Conservation (phyloP, 2,329 filamentous ascomycete species). For the Colletotrichum musicola region DNA sequence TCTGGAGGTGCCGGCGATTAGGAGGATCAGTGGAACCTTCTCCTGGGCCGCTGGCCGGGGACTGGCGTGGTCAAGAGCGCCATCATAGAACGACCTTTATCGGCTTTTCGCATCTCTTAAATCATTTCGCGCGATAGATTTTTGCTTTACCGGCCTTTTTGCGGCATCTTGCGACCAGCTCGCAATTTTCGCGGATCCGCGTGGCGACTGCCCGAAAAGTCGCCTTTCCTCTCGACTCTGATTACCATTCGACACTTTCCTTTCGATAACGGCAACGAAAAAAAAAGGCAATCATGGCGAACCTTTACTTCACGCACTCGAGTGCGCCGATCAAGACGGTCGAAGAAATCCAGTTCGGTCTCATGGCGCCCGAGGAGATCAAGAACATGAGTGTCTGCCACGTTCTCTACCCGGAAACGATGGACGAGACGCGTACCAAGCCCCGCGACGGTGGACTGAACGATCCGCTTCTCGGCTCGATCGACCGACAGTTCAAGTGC, state of each 20-base stretch:
- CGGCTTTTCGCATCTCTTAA: constrained; percentile 49
- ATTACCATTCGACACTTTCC: constrained; percentile 20
- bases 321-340: constrained; percentile 97
- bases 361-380: constrained; percentile 98
- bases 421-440: constrained; percentile 94
- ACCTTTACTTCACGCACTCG: constrained; percentile 90
- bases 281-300: constrained; percentile 80
- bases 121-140: constrained; percentile 43
- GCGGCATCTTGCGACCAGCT: constrained; percentile 38
- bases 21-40: constrained; percentile 59
- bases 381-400: constrained; percentile 98
- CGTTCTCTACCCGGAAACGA: constrained; percentile 98
- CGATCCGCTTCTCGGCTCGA: constrained; percentile 94
- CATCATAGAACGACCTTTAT: constrained; percentile 53
- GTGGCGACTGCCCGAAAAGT: constrained; percentile 28
- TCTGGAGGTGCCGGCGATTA: constrained; percentile 57
- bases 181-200: constrained; percentile 43
- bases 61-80: constrained; percentile 57
- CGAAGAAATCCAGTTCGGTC: constrained; percentile 98
- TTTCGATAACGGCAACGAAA: constrained; percentile 39
- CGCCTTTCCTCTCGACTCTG: constrained; percentile 13
- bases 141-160: constrained; percentile 40
- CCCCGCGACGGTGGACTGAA: constrained; percentile 94
- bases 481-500: constrained; percentile 95
- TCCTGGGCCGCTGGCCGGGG: constrained; percentile 61